A percentile compares a stretch with the other conserved stretches of the same genome.
Conservation (phyloP, 2,329 filamentous ascomycete species). For the Epichloe sylvatica region DNA sequence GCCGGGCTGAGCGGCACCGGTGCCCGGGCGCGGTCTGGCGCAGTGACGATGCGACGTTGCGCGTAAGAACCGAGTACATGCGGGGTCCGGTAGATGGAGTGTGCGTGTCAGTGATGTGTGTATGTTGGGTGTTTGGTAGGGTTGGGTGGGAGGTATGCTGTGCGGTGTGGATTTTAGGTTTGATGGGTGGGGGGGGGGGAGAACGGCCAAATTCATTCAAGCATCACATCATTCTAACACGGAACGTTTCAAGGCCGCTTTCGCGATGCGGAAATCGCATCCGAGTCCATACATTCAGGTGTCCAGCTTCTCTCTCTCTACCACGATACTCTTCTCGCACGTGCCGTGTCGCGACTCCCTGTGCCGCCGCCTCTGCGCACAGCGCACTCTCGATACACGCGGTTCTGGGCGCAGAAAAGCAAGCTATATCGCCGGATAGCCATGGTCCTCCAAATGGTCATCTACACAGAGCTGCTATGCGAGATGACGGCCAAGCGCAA, state of each 20-base stretch:
- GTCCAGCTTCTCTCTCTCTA: constrained; percentile 86
- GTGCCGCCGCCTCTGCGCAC: constrained; percentile 40
- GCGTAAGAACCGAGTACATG: no score
- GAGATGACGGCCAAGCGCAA: constrained; percentile 90
- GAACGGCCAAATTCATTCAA: neutral
- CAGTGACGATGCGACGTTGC: no score
- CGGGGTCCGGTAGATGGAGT: no score
- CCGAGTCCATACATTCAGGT: constrained; percentile 78
- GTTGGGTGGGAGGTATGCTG: no score
- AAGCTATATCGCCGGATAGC: constrained; percentile 69
- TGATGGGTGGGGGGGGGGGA: no score
- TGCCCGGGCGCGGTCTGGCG: no score
- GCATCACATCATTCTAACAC: neutral
- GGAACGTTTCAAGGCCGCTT: constrained; percentile 47
- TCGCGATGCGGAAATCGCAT: constrained; percentile 85
- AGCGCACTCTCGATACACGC: constrained; percentile 51
- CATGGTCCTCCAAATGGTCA: constrained; percentile 71
- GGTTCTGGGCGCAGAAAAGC: constrained; percentile 49
- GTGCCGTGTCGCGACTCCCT: constrained; percentile 44
- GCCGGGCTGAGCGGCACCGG: no score
- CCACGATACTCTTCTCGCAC: constrained; percentile 74
- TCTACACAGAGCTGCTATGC: constrained; percentile 91
- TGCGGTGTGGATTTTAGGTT: no score
- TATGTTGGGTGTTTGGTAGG: no score
- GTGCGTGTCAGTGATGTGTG: no score